Base-by-base conservation (phyloP, 805 yeast genomes). In the Peterozyma toletana region DNA sequence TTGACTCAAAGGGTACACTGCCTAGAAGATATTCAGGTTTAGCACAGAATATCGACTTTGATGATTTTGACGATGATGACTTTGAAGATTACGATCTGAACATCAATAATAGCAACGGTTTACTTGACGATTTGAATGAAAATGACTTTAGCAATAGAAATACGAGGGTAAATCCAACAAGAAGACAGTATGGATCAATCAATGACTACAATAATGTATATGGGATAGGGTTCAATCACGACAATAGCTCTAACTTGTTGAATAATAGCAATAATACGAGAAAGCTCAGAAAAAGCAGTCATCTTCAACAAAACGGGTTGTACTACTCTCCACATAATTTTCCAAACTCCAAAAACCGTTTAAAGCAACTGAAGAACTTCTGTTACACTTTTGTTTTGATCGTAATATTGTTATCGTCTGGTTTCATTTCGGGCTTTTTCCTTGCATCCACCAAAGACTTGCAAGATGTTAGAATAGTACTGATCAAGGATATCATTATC, bases 401-500 rank as follows among this genome's bases (percentile, higher is more conserved):
- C 2, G 50, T 77, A 13, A 58, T 73, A 11, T 67, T 87, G n/a
- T 60, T 86, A 10, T 66, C 80, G 1, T 59, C 84, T 30, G 96
- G 96, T 1, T 88, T 91, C 55, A 67, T 85, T 5, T 70, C 83
- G 54, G 98, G 98, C 0, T 86, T 90, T 56, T 64, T 89, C 2
- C 65, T 90, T 36, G 96, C 96, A 0, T 81, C 96, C 1, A 82
- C 88, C 15, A 88, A 87, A 52, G 96, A 91, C 45, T 66, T 91
- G 43, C 79, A 83, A 42, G 73, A 76, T 48, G 82, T 88, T 15
- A 64, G 74, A 16, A 75, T 90, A 9, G 59, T 67, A 2, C 65
- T 77, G n/a, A 68, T 90, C 35, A 76, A 75, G 40, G 86, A 86
- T 54, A 74, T 90, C 1, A 66, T 90, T 11, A 85, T 87, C 2